These are phyloP conservation scores for Boechera divaricarpa DNA, from an alignment of 345 rosid species.

Conservation along the genomic window DNA sequence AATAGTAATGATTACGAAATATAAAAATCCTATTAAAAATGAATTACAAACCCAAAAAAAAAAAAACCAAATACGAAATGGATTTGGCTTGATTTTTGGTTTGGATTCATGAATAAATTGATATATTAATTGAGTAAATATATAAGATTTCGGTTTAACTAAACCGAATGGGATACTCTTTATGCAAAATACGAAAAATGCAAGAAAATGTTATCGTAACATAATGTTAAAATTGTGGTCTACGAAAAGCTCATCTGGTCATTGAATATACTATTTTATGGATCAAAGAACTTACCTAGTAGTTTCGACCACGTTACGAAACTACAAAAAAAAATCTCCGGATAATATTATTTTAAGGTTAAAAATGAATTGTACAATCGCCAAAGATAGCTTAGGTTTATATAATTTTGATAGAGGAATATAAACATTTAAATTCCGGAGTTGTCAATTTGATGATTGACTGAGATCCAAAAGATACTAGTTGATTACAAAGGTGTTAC, in stretches of 20 bases:
- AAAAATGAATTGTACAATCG: not conserved
- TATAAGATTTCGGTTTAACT: not conserved
- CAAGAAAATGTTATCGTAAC: too few relatives aligned
- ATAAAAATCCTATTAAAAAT: too few relatives aligned
- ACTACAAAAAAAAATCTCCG: not conserved
- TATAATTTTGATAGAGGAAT: not conserved
- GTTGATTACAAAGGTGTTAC: not conserved
- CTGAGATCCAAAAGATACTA: not conserved
- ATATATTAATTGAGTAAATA: not conserved
- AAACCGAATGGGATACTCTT: not conserved
- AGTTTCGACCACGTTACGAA: slow-evolving; percentile 35
- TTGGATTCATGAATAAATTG: not conserved
- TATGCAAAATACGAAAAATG: not conserved
- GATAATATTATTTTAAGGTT: slow-evolving; percentile 4
- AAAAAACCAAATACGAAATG: not conserved
- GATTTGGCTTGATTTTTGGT: not conserved
- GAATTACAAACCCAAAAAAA: too few relatives aligned
- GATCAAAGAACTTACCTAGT: slow-evolving; percentile 19
- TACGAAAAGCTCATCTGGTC: not conserved
- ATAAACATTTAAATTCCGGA: not conserved
- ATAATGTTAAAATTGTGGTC: slow-evolving; percentile 14
- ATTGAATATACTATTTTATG: not conserved
- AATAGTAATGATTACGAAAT: too few relatives aligned
- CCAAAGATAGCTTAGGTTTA: not conserved
- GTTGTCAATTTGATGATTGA: slow-evolving; percentile 9